Evolutionary conservation across 345 rosid genomes (phyloP), one percentile per base, ranked within the genome.

Genomic region (Populus deltoides): DNA sequence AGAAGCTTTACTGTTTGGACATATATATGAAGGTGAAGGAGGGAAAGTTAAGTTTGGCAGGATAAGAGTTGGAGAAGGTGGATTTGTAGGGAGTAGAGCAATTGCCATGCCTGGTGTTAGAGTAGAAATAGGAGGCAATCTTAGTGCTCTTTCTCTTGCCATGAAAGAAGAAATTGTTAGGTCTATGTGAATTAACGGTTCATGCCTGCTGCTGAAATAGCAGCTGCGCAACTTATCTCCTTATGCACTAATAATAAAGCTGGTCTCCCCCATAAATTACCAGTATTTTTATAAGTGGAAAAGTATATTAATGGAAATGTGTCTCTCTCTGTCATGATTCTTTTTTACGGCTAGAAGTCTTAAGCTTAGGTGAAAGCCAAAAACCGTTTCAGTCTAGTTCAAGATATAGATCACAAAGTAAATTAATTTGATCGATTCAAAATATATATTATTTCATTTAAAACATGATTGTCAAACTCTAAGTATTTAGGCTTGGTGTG

Each of bases 1-100:
- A 78, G 90, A 88, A 39, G 92, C 91, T 11, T 9, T 89, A 55
- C 27, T 89, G 75, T 89, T 91, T 78, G 92, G 94, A 73, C 94
- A 89, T 79, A 77, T 87, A 33, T 88, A 91, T 78, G 92, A 91
- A 73, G 90, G 92, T 1, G 90, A 88, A 75, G 91, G 76, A 8
- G 91, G 91, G 49, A 81, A 69, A 70, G 92, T 91, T 27, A 91
- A 86, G 85, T 91, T 88, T 49, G 87, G 91, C 38, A 91, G 86
- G 69, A 85, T 91, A 16, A 79, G 74, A 76, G 67, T 89, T 27
- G 85, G 86, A 27, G 90, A 86, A 78, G 83, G 86, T 1, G 91
- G 90, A 57, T 86, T 81, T 72, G 71, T 91, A 0, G 91, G 94
- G 57, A 89, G 90, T 49, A 85, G 89, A 75, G 88, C 91, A 0